Evolutionary conservation across 1,284 basidiomycete species (phyloP), one percentile per base, ranked within the genome.

Genomic region (Tremellales sp.): DNA sequence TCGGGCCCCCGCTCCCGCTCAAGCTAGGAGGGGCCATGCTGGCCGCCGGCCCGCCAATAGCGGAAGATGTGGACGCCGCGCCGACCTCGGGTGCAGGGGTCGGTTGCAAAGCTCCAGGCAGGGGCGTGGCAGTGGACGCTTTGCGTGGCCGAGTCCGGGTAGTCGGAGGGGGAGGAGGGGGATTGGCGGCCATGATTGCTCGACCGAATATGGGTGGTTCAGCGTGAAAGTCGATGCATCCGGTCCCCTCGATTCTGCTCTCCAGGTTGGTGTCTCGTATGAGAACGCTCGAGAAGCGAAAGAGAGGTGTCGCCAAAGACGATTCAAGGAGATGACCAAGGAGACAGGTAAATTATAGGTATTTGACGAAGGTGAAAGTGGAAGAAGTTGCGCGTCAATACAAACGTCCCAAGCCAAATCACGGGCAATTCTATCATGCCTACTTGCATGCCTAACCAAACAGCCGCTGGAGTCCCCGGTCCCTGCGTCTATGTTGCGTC

Each of bases 71-170:
- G 2, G 66, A 54, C 8, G 61, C 53, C 21, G 62, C 64, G 13
- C n/a, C 39, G 12, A 15, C 39, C 21, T 44, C 15, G 15, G 43
- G 4, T 42, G 49, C 43, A 7, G 60, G 48, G 4, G 51, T 54
- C n/a, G 54, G 43, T 11, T 51, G 54, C 15, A 48, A 45, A 7
- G 15, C 33, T n/a, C 33, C 13, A 36, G 33, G 33, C 33, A 13
- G 15, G 13, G 33, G 33, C 10, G 66, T 54, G 10, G 67, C 63
- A 2, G 61, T 65, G 6, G 70, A 70, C 8, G 70, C 58, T 54
- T 70, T 69, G 19, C 70, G 59, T 5, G 68, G 68, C 40, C 70
- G 5, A 4, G 33, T 36, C 4, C 33, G 33, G 24, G 12, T 51
- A 48, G 13, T 40, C 15, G 33, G 33, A n/a, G 33, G 33, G 15